phyloP scores from a whole-genome alignment of 371 early-diverging fungal genomes.

The Apophysomyces ossiformis region DNA sequence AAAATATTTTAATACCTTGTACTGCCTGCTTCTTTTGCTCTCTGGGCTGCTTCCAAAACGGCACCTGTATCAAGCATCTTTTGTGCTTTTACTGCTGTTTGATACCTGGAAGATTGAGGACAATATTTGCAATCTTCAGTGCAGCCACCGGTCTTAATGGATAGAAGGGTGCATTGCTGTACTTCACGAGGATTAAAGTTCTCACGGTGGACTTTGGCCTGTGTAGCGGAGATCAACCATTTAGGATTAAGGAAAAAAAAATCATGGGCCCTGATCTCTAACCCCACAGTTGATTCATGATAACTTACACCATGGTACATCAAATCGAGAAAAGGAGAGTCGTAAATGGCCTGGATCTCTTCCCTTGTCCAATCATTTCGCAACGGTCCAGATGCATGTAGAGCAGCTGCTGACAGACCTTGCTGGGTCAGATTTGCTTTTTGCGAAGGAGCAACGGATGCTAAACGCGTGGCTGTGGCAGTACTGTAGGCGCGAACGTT shows the following conservation, averaged over 20 bases:
- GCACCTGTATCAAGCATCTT: constrained; percentile 77
- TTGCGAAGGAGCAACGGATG: constrained; percentile 49
- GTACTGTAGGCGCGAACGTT: constrained; percentile 51
- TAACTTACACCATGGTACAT: constrained; percentile 75
- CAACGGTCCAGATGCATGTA: constrained; percentile 60
- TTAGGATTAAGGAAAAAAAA: constrained; percentile 1
- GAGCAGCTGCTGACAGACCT: constrained; percentile 61
- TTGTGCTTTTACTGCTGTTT: constrained; percentile 74
- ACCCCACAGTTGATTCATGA: background rate
- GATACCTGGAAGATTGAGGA: constrained; percentile 81
- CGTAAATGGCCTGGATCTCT: constrained; percentile 78
- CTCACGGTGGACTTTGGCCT: constrained; percentile 81
- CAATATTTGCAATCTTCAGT: constrained; percentile 89
- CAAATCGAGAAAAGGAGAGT: constrained; percentile 83
- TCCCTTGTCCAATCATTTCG: constrained; percentile 79
- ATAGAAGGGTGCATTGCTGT: constrained; percentile 83
- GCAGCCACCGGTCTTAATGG: constrained; percentile 91
- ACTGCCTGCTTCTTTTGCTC: constrained; percentile 83
- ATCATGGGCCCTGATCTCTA: constrained; percentile 4
- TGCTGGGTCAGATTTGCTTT: constrained; percentile 24
- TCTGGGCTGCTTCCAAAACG: constrained; percentile 77
- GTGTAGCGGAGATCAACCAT: constrained; percentile 30
- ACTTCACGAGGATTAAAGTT: constrained; percentile 77
- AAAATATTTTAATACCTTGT: constrained; percentile 49
- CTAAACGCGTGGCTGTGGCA: constrained; percentile 55